Conservation (phyloP, 2,329 filamentous ascomycete species). For the Aspergillus tubingensis region DNA sequence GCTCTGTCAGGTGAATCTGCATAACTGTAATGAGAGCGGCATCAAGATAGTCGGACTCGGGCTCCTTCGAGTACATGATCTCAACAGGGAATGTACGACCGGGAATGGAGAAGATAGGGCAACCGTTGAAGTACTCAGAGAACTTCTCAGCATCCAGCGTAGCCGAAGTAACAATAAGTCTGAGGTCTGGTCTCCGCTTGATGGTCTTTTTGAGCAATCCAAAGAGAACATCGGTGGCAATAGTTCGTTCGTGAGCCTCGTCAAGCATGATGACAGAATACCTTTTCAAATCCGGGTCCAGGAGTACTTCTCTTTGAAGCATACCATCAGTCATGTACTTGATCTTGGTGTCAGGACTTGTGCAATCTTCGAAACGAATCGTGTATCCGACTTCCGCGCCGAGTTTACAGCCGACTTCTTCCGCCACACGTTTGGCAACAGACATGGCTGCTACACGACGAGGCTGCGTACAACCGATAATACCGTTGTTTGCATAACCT, state of each 20-base stretch:
- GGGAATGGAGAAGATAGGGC: slow-evolving; percentile 94
- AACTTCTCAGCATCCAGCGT: slow-evolving; percentile 98
- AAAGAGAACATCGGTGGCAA: slow-evolving; percentile 93
- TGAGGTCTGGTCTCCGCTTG: slow-evolving; percentile 80
- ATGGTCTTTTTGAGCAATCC: slow-evolving; percentile 91
- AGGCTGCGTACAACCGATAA: slow-evolving; percentile 95
- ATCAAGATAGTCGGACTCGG: slow-evolving; percentile 93
- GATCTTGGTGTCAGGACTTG: slow-evolving; percentile 82
- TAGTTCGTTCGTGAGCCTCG: slow-evolving; percentile 95
- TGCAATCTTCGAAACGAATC: slow-evolving; percentile 95
- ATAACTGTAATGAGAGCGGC: slow-evolving; percentile 93
- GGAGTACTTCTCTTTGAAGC: slow-evolving; percentile 90
- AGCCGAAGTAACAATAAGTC: slow-evolving; percentile 94
- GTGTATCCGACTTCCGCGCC: slow-evolving; percentile 95
- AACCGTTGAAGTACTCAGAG: slow-evolving; percentile 91
- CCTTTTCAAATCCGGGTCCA: slow-evolving; percentile 83
- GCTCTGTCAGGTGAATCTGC: slow-evolving; percentile 95
- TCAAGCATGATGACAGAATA: slow-evolving; percentile 99
- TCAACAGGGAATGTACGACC: slow-evolving; percentile 95
- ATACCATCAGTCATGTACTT: slow-evolving; percentile 99
- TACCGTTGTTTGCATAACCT: slow-evolving; percentile 81
- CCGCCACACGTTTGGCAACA: slow-evolving; percentile 92
- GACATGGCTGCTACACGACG: slow-evolving; percentile 97
- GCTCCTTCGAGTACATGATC: slow-evolving; percentile 91
- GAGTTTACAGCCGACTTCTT: slow-evolving; percentile 89